Percentiles rank a stretch among this genome's conserved stretches.
These are phyloP conservation scores for Lenwebbia sp. DNA, from an alignment of 345 rosid genomes.

Conservation along the genomic window DNA sequence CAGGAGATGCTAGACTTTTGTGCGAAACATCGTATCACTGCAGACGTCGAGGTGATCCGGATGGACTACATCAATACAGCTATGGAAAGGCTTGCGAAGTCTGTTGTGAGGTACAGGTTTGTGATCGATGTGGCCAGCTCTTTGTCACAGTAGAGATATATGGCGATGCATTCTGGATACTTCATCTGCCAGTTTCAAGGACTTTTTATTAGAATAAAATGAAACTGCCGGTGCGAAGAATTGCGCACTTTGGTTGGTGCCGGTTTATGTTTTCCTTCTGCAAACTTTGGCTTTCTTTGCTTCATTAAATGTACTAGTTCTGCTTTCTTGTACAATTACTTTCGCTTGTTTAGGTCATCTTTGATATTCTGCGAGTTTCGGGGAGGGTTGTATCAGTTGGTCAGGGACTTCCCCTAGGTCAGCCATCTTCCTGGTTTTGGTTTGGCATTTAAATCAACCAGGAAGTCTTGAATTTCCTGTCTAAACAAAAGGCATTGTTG, in stretches of 20 bases:
- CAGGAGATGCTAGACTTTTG: slow-evolving; percentile 23
- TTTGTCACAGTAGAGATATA: slow-evolving; percentile 12
- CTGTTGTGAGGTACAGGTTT: slow-evolving; percentile 86
- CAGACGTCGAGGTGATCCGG: slow-evolving; percentile 70
- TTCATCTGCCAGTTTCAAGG: neutral
- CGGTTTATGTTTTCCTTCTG: neutral
- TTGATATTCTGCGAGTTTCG: neutral
- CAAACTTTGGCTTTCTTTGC: neutral
- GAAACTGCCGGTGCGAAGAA: neutral
- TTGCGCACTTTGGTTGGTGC: neutral
- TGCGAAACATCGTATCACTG: slow-evolving; percentile 55
- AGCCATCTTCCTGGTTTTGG: neutral
- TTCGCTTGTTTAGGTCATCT: neutral
- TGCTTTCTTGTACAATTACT: neutral
- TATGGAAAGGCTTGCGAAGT: slow-evolving; percentile 78
- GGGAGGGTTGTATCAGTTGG: neutral
- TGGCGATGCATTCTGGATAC: neutral
- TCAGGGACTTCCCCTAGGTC: neutral
- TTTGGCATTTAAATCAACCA: neutral
- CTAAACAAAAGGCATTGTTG: neutral
- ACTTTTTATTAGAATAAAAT: neutral
- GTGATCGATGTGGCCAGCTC: slow-evolving; percentile 81
- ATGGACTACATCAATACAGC: slow-evolving; percentile 69
- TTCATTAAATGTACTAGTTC: neutral
- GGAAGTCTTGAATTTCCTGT: neutral